A percentile compares a stretch with the other conserved stretches of the same genome.
Conservation (phyloP, 148 eudicot genomes). For the Rheum nobile region DNA sequence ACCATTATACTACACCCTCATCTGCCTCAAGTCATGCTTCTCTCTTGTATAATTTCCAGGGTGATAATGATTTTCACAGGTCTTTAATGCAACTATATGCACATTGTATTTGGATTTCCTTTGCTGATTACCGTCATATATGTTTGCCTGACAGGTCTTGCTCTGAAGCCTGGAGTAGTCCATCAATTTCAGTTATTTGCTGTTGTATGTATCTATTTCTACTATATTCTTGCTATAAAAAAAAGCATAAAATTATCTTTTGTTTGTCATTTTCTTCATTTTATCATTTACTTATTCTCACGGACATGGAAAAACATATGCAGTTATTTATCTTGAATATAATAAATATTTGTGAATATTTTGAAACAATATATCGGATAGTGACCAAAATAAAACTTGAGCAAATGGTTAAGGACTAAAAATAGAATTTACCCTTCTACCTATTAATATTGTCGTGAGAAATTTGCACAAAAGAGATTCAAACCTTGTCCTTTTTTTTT, state of each 20-base stretch:
- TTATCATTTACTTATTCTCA: background rate
- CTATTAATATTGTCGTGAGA: background rate
- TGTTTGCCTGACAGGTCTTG: constrained; percentile 52
- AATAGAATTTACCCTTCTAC: background rate
- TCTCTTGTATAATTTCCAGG: background rate
- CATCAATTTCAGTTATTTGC: constrained; percentile 53
- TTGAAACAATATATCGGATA: too few species aligned
- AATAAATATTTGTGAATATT: background rate
- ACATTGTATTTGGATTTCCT: background rate
- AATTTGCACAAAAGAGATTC: background rate
- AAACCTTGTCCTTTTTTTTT: background rate
- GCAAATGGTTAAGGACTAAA: too few species aligned
- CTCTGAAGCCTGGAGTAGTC: constrained; percentile 79
- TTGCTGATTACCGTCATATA: constrained; percentile 3
- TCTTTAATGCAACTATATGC: background rate
- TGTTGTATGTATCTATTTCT: constrained; percentile 32
- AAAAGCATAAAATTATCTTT: background rate
- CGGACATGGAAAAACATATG: background rate
- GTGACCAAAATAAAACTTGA: too few species aligned
- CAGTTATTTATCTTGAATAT: background rate
- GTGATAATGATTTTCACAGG: background rate
- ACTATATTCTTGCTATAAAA: background rate
- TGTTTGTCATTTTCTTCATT: background rate
- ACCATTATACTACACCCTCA: background rate
- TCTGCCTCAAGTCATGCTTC: background rate